Evolutionary conservation across 2,329 filamentous ascomycete genomes (phyloP), one percentile per base, ranked within the genome.

Genomic region (Tolypocladium capitatum): DNA sequence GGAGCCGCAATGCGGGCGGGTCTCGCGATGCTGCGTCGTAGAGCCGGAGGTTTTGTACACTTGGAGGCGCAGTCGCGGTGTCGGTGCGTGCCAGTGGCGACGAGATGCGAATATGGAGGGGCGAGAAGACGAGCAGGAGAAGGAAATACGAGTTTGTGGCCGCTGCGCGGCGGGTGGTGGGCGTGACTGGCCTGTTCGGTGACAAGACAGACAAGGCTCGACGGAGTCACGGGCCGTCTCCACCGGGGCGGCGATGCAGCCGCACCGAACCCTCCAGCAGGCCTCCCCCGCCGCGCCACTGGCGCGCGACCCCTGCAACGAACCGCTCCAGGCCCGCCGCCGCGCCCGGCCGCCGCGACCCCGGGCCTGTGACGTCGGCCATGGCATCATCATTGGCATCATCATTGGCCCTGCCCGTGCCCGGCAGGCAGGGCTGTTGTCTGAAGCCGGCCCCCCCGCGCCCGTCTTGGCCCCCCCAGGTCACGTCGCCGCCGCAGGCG

Each of bases 321-420:
- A 41, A 28, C 38, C 14, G 38, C 38, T 16, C 32, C 32, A 31
- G 30, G 30, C 30, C 30, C 4, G 27, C 27, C 6, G 4, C 27
- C 5, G 8, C 27, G 27, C 7, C 28, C 10, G 28, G 28, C 1
- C 13, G 31, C 31, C 3, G 31, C 30, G 30, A 31, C 30, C 11
- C 5, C 11, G 31, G 40, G 40, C 46, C 43, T 42, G 40, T 48
- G 46, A 48, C 46, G 46, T 48, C 36, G 45, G 20, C 24, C 46
- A 45, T 6, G 10, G n/a, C 14, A 3, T 35, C 40, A 18, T 20
- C 28, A 47, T 35, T 6, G 10, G n/a, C 14, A 3, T 35, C 40
- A 18, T 20, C 28, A 47, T 35, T 43, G 46, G 40, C 27, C 24
- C 20, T 42, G 18, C 24, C 38, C 24, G 21, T 18, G 16, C 38